Evolutionary conservation across 306 rosid species (phyloP), one percentile per base, ranked within the genome.

Genomic region (Vigna reflexopilosa): DNA sequence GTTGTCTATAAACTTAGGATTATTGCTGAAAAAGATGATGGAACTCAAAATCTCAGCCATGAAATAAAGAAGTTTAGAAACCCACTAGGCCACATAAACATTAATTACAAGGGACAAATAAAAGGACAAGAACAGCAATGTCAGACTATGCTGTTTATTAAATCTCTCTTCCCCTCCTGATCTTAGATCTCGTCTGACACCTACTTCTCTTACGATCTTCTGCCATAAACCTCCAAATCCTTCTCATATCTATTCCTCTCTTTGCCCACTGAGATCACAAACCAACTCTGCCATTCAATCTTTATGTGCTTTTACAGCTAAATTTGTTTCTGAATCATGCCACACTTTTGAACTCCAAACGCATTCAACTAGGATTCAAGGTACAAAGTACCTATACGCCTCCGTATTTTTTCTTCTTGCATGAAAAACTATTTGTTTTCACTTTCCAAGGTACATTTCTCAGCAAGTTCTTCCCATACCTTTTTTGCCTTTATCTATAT

Each of bases 291-390:
- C 84, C 86, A 89, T 72, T 76, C 50, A 78, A 75, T 30, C 82
- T 73, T 47, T 83, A 75, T 75, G 73, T 89, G 81, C 87, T 89
- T 89, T 87, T 88, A 82, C 98, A 90, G 96, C 94, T 94, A 87
- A 36, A 77, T 80, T 73, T 87, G 94, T 86, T 86, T 77, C 89
- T 80, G 63, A 81, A 62, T 82, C 57, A 82, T 83, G 90, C 26
- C 90, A 86, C 80, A 76, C 63, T 85, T 72, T 72, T 85, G 73
- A 82, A 42, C 13, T 76, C 50, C 26, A 57, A 73, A 71, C 40
- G 76, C 86, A 78, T 80, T 73, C 75, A 40, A 64, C 89, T 89
- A 86, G 70, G 85, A 83, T 90, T 89, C 95, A 90, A 91, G 93
- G 90, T 87, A 83, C 90, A 79, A 15, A 70, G 87, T 57, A 54